Base-by-base conservation (phyloP, 78 protist species). In the Guillardia theta region DNA sequence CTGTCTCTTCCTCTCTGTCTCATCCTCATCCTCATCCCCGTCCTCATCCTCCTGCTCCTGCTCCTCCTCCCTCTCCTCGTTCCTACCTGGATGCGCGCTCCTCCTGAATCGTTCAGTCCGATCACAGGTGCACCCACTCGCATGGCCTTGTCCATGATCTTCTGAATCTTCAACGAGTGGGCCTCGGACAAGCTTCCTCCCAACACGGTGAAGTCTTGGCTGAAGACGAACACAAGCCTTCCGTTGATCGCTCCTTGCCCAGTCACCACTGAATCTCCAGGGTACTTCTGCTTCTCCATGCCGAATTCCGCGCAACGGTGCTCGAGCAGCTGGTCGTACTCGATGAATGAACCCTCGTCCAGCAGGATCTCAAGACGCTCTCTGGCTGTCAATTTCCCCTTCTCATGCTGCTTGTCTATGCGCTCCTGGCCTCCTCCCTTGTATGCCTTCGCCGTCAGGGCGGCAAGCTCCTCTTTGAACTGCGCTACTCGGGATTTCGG, bases 111-210 rank as follows among this genome's bases (percentile, higher is more conserved):
- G 95, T 98, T 98, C 88, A 99, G 95, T 39, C 99, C 99, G 53
- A 99, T 98, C 41, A 99, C 97, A 10, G 99, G 99, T 2, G 97
- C 99, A 21, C 99, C 99, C 22, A 97, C 97, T 6, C 44, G 30
- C 98, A 98, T 94, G 37, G 99, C 99, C 87, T 96, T 88, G 92
- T 99, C 99, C 99, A 99, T 98, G 54, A 99, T 94, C 88, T 99
- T 99, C 95, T 99, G 98, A 62, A 99, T 98, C 97, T 99, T 99
- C 94, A 94, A 93, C 0, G 99, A 99, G 43, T 99, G 99, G 0
- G 98, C 92, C n/a, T 97, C 99, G 9, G 98, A 96, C 41, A 99
- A 97, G 0, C 97, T 92, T 30, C 99, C 99, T 47, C 99, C 99
- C 76, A 98, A 94, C 19, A 99, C 99, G 33, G 99, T 98, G 94